These are phyloP conservation scores for Dendrobium catenatum DNA, from an alignment of 106 monocot species.

Conservation along the genomic window DNA sequence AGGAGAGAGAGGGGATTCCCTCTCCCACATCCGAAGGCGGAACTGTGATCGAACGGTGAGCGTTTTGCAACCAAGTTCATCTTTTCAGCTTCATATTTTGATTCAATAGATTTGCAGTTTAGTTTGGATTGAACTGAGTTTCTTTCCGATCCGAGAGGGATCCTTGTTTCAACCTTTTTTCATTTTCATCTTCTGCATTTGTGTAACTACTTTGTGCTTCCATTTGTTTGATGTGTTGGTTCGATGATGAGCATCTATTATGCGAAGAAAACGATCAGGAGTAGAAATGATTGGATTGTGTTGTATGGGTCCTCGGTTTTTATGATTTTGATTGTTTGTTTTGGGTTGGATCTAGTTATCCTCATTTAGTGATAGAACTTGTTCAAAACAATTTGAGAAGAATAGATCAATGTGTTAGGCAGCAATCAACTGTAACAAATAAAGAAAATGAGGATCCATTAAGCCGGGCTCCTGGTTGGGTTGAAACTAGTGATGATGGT, in stretches of 20 bases:
- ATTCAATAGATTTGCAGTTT: background rate
- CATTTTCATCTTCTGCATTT: background rate
- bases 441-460: too few species aligned
- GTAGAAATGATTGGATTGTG: conserved; percentile 1
- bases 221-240: background rate
- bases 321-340: background rate
- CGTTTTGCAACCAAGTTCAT: background rate
- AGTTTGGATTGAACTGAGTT: background rate
- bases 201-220: background rate
- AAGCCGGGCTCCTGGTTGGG: background rate
- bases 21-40: background rate
- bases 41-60: conserved; percentile 4
- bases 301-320: background rate
- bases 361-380: background rate
- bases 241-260: background rate
- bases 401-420: background rate
- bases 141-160: background rate
- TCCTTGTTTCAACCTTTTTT: background rate
- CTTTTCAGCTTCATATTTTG: background rate
- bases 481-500: background rate
- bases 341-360: background rate
- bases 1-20: background rate
- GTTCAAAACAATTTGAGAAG: background rate
- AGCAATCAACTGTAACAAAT: too few species aligned
- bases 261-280: background rate